These are phyloP conservation scores for Alternaria arbusti DNA, from an alignment of 2,329 filamentous ascomycete species.

Conservation along the genomic window DNA sequence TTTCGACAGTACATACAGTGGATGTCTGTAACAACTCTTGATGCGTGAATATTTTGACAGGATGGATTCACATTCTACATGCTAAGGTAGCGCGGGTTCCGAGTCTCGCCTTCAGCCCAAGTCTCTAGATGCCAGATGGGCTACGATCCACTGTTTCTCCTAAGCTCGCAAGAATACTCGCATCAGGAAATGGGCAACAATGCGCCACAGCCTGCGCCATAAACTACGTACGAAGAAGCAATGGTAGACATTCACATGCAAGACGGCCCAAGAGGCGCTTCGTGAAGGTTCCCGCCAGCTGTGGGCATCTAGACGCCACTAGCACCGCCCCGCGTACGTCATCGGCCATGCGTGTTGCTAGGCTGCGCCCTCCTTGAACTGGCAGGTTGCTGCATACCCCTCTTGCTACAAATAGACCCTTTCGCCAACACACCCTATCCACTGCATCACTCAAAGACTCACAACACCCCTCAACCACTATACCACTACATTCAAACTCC, in stretches of 20 bases:
- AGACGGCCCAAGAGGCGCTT: slow-evolving; percentile 14
- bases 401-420: slow-evolving; percentile 18
- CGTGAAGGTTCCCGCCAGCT: slow-evolving; percentile 29
- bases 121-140: neutral
- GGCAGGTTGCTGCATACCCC: slow-evolving; percentile 16
- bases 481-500: neutral
- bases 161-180: neutral
- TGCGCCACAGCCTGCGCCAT: neutral
- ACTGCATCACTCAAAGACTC: neutral
- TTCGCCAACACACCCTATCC: slow-evolving; percentile 6
- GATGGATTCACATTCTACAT: neutral
- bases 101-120: neutral
- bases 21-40: neutral
- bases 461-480: neutral
- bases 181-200: neutral
- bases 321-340: slow-evolving; percentile 33
- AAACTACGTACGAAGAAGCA: neutral
- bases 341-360: slow-evolving; percentile 14
- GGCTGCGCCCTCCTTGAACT: slow-evolving; percentile 22
- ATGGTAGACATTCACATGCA: slow-evolving; percentile 11
- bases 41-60: neutral
- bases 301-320: slow-evolving; percentile 13
- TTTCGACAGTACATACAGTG: neutral
- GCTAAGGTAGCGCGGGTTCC: neutral
- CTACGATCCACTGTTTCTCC: neutral